Evolutionary conservation across 306 rosid genomes (phyloP).

Genomic region (Malus asiatica): DNA sequence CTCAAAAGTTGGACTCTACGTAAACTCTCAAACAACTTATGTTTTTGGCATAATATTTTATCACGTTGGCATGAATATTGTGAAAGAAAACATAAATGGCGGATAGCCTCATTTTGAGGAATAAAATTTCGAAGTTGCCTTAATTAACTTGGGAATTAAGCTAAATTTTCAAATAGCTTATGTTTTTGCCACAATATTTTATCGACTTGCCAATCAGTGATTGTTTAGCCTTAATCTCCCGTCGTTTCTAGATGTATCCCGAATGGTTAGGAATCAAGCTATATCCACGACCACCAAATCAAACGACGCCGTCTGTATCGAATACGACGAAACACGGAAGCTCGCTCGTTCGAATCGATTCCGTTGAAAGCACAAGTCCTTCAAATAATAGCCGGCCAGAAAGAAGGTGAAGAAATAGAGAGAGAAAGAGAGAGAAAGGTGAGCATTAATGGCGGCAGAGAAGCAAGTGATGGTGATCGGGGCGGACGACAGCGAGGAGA

Average conservation of each 20-base stretch:
- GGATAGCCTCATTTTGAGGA: too few species aligned
- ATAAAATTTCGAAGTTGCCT: too few species aligned
- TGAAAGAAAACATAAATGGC: too few species aligned
- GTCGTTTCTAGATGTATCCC: not conserved
- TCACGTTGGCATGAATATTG: too few species aligned
- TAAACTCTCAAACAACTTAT: too few species aligned
- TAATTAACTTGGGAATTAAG: not conserved
- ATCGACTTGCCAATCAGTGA: not conserved
- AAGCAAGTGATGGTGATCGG: constrained; percentile 66
- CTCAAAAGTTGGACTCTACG: too few species aligned
- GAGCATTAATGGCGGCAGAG: constrained; percentile 27
- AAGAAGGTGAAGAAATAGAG: not conserved
- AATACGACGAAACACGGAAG: not conserved
- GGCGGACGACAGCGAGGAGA: constrained; percentile 57
- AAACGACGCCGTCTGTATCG: not conserved
- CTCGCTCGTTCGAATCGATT: not conserved
- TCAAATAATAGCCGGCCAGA: not conserved
- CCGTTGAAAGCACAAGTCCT: not conserved
- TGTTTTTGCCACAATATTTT: too few species aligned
- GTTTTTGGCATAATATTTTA: too few species aligned
- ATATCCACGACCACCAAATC: not conserved
- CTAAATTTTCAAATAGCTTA: too few species aligned
- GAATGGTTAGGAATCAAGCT: not conserved
- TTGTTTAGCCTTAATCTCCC: not conserved
- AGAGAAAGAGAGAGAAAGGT: not conserved